Base-by-base conservation (phyloP, 768 basidiomycete genomes). In the Lactifluus rugatus region DNA sequence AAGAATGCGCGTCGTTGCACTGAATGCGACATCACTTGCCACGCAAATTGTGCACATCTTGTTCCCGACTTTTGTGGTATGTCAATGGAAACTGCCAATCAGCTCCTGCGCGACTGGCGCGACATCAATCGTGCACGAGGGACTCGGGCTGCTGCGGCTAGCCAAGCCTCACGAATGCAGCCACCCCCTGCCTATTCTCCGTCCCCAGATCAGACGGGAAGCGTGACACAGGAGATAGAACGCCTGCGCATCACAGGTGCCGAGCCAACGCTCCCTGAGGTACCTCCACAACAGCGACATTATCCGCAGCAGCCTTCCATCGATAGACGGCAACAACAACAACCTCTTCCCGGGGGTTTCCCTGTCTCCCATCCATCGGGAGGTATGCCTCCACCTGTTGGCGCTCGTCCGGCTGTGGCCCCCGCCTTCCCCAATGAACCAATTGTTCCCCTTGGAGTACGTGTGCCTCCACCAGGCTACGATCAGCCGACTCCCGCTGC, bases 51-150 rank as follows among this genome's bases (percentile, higher is more conserved):
- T 73, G 90, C 93, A 1, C 96, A 99, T 71, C 82, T 98, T 57
- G 96, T 99, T 41, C 96, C 96, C 58, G 95, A 99, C 72, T 98
- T 99, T 73, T 99, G 96, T 67, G 96, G 96, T 44, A 97, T 99
- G 94, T 93, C 93, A 37, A 98, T 98, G 95, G 95, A 97, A 72
- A 95, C 91, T 37, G 95, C 96, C 48, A 97, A 97, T 70, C 84
- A 87, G 66, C 78, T 99, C 19, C 80, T 99, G 51, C 83, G 86
- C 51, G 87, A 93, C 70, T 85, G 90, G 81, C 85, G 88, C 54
- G 89, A 91, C 67, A 96, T 96, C 75, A 94, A 97, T 70, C 80
- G 78, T 65, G 73, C 73, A 67, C 81, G 86, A 68, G 76, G 75
- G 32, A 77, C 77, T 55, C 80, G 68, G 66, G 66, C 72, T 61